These are phyloP conservation scores for Aspergillus tamarii DNA, from an alignment of 2,329 filamentous ascomycete species.

Conservation along the genomic window DNA sequence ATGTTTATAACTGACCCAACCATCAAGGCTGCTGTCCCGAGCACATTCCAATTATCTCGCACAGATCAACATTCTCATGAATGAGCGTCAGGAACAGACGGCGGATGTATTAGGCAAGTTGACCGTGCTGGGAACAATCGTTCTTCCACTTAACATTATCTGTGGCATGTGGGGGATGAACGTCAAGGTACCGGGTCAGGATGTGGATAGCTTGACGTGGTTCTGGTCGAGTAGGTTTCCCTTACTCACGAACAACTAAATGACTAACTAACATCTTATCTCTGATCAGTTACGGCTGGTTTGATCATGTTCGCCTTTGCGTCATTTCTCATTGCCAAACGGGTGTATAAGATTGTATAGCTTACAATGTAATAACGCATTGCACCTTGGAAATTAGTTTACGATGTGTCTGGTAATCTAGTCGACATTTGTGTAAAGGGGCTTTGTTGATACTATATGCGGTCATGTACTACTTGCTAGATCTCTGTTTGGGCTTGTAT, in stretches of 20 bases:
- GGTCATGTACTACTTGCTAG: background rate
- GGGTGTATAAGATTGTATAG: conserved; percentile 77
- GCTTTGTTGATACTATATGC: background rate
- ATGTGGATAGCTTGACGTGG: conserved; percentile 76
- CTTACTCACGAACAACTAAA: background rate
- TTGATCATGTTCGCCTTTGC: conserved; percentile 76
- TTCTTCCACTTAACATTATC: conserved; percentile 98
- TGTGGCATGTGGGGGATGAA: conserved; percentile 99
- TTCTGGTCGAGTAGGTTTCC: conserved; percentile 61
- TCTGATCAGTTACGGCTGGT: conserved; percentile 64
- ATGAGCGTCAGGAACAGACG: conserved; percentile 93
- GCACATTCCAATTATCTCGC: conserved; percentile 98
- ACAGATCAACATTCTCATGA: conserved; percentile 99
- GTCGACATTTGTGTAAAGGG: background rate
- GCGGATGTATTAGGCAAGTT: conserved; percentile 93
- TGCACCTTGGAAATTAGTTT: background rate
- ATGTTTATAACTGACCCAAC: conserved; percentile 17
- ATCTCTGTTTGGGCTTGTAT: background rate
- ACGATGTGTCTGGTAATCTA: background rate
- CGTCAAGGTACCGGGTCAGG: conserved; percentile 91
- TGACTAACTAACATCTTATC: background rate
- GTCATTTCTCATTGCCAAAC: conserved; percentile 82
- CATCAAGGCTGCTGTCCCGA: conserved; percentile 75
- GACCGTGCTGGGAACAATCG: conserved; percentile 94
- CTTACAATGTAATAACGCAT: background rate